A percentile compares a stretch with the other conserved stretches of the same genome.
Conservation (phyloP, 176 grass and related monocot species). For the Elaeis guineensis region DNA sequence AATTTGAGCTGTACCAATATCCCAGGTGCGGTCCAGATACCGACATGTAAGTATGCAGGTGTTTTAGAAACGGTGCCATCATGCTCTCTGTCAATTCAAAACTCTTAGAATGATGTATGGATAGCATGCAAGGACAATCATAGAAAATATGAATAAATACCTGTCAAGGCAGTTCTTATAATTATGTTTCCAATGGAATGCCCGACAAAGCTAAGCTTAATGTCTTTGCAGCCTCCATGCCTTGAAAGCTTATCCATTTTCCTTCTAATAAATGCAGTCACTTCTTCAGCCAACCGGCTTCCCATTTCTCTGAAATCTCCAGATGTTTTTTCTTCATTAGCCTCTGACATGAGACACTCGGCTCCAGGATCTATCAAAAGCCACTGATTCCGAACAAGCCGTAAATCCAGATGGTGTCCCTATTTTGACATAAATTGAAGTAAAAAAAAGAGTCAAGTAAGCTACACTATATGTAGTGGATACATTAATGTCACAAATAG, state of each 20-base stretch:
- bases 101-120: background rate
- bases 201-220: constrained; percentile 84
- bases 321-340: constrained; percentile 79
- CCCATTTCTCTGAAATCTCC: constrained; percentile 97
- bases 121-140: background rate
- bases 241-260: constrained; percentile 57
- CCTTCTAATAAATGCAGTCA: constrained; percentile 49
- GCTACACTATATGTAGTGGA: background rate
- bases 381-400: constrained; percentile 85
- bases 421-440: constrained; percentile 19
- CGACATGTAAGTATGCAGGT: constrained; percentile 83
- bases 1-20: constrained; percentile 89
- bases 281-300: constrained; percentile 59
- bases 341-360: constrained; percentile 75
- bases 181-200: constrained; percentile 96
- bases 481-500: background rate
- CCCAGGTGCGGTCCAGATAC: constrained; percentile 91
- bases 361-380: constrained; percentile 79
- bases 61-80: constrained; percentile 60
- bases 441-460: constrained; percentile 9
- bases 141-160: constrained; percentile 27
- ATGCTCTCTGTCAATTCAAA: constrained; percentile 45
- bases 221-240: constrained; percentile 60
- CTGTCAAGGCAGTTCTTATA: constrained; percentile 71
- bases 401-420: constrained; percentile 87